Evolutionary conservation across 345 rosid genomes (phyloP), one percentile per base, ranked within the genome.

Genomic region (Bruguiera gymnorhiza): DNA sequence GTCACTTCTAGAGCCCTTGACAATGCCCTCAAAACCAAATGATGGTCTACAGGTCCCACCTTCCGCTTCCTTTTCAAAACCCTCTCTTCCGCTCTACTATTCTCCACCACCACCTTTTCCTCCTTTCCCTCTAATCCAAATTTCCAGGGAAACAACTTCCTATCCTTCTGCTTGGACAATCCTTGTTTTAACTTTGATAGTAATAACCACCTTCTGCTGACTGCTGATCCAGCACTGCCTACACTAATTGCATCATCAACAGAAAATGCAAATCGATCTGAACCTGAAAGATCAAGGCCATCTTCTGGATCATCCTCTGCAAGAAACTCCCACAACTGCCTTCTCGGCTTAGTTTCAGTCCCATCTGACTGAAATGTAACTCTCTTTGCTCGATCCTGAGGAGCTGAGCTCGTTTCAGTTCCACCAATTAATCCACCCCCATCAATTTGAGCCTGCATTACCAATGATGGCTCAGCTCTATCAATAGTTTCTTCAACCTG

Each of bases 231-330:
- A 0, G 85, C 86, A 78, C 82, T 86, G 82, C 85, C 85, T 54
- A 82, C 91, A 62, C 83, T 82, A 62, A 89, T 79, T 5, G 93
- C 92, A 75, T 94, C 99, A 63, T 94, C 93, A 16, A 92, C 89
- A 0, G 97, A 91, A 78, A 94, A 94, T 3, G 97, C 93, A 70
- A 94, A 94, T 71, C 99, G 83, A 51, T 84, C 96, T 1, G 99
- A 88, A 58, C 99, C 99, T 3, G 99, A 89, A 70, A 94, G 93
- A 83, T 94, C 97, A 75, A 92, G 83, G 32, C 97, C 97, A 48
- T 94, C 97, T 73, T 92, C 96, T 5, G 83, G 78, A 73, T 91
- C 89, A 19, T 86, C 92, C 81, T 93, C 96, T 0, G 90, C 93
- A 63, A 94, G 86, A 73, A 85, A 87, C 81, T 94, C 97, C 92